These are phyloP conservation scores for Didymella pomorum DNA, from an alignment of 2,329 filamentous ascomycete species.

Conservation along the genomic window DNA sequence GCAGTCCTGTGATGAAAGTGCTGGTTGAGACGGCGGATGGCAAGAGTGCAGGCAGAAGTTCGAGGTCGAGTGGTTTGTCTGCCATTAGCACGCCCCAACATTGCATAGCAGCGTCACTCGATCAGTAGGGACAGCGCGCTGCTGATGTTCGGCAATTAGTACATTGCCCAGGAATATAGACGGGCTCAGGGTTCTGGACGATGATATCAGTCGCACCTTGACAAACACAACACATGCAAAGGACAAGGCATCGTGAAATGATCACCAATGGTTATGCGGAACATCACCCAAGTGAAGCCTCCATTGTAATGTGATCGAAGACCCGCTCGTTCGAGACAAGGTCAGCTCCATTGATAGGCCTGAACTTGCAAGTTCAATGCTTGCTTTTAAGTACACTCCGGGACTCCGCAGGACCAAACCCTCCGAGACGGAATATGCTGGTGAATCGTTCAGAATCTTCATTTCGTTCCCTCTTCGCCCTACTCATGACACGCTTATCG, in stretches of 20 bases:
- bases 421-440: constrained; percentile 51
- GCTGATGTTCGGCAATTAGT: constrained; percentile 12
- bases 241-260: constrained; percentile 34
- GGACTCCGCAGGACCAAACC: constrained; percentile 49
- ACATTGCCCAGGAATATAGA: constrained; percentile 17
- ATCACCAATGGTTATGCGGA: constrained; percentile 67
- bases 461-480: constrained; percentile 38
- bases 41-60: background rate
- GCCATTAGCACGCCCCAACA: background rate
- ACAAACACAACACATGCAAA: constrained; percentile 34
- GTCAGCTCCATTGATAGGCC: constrained; percentile 58
- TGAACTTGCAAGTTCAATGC: constrained; percentile 47
- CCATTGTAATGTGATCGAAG: constrained; percentile 61
- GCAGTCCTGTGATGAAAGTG: no score
- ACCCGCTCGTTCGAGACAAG: constrained; percentile 47
- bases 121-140: constrained; percentile 8
- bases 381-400: constrained; percentile 54
- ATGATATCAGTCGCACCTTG: constrained; percentile 11
- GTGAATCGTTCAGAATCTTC: constrained; percentile 46
- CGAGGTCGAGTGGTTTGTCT: background rate
- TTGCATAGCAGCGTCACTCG: background rate
- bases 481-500: constrained; percentile 71
- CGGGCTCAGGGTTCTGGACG: constrained; percentile 5
- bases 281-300: constrained; percentile 66
- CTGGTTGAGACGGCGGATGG: no score